Base-by-base conservation (phyloP, 2,329 filamentous ascomycete genomes). In the Alternaria angustiovoidea region DNA sequence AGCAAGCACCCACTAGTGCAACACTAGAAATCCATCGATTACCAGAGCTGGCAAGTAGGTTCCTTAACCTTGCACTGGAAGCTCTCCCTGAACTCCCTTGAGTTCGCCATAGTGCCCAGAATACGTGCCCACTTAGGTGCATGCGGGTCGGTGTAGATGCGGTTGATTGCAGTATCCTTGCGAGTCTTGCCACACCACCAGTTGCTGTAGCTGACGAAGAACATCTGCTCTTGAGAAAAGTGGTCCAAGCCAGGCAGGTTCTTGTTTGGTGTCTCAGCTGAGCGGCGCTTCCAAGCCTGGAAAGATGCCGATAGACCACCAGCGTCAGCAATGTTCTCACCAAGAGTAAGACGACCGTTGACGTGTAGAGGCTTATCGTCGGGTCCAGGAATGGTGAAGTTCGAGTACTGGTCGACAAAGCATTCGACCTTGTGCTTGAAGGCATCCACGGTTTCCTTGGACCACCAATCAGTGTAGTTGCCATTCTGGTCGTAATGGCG, bases 241-340 rank as follows among this genome's bases (percentile, higher is more conserved):
- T 79, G 66, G 4, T 86, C 82, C 7, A 92, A 73, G 0, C 89
- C 89, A 0, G 16, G 72, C 0, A 91, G 81, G 39, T 82, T 73
- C 69, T 70, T 60, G 41, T 75, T 84, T 0, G 85, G 81, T n/a
- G 81, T 82, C 38, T 83, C 78, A 2, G 80, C 75, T 32, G 86
- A 84, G 11, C 84, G 83, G 63, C 84, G 85, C 72, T 88, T 85
- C 89, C 89, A 92, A 0, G 89, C 88, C 24, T 84, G 80, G 71
- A 86, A 91, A 0, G 88, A 82, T 0, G 88, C 86, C 7, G 84
- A 82, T 0, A 92, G 72, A 14, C 89, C 90, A 16, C 89, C 89
- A 1, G 89, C 87, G 73, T 92, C 90, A 1, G 89, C 89, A 69
- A 92, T 89, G 70, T 91, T 91, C 78, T 92, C 90, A 20, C 86